Percentiles rank a stretch among this genome's conserved stretches.
phyloP scores from a whole-genome alignment of 768 basidiomycete genomes.

The Boletus vermiculosoides region DNA sequence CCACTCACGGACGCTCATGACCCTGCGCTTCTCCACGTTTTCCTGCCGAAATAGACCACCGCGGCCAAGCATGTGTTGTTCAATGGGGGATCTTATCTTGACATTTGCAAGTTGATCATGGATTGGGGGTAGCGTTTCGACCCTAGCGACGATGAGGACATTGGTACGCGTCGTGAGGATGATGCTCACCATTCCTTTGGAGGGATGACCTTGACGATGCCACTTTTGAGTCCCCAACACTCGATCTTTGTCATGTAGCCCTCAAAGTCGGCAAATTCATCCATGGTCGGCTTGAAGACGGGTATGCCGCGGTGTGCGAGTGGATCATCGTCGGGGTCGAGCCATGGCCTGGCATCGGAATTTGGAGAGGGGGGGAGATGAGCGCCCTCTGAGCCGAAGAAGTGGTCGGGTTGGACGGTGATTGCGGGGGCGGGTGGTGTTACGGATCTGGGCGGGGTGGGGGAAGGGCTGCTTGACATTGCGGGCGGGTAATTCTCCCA shows the following conservation, averaged over 20 bases:
- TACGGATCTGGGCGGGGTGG: slow-evolving; percentile 48
- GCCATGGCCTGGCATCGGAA: slow-evolving; percentile 62
- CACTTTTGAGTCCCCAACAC: slow-evolving; percentile 86
- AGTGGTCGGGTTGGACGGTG: slow-evolving; percentile 77
- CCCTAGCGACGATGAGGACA: slow-evolving; percentile 45
- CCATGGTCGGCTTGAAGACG: slow-evolving; percentile 92
- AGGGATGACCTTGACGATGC: slow-evolving; percentile 95
- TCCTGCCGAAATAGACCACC: slow-evolving; percentile 86
- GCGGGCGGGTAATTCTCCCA: slow-evolving; percentile 5
- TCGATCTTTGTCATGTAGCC: slow-evolving; percentile 83
- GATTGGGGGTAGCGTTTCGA: slow-evolving; percentile 67
- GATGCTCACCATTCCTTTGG: slow-evolving; percentile 84
- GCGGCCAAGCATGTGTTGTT: slow-evolving; percentile 87
- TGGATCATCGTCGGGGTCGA: slow-evolving; percentile 79
- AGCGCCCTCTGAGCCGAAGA: slow-evolving; percentile 58
- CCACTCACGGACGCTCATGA: slow-evolving; percentile 89
- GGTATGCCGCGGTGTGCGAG: slow-evolving; percentile 87
- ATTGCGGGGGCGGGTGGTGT: slow-evolving; percentile 42
- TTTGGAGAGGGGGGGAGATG: slow-evolving; percentile 56
- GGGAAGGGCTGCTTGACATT: slow-evolving; percentile 33
- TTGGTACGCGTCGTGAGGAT: slow-evolving; percentile 14
- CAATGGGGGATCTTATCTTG: slow-evolving; percentile 86
- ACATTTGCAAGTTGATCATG: slow-evolving; percentile 68
- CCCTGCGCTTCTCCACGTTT: slow-evolving; percentile 84
- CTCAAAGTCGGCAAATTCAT: slow-evolving; percentile 91